A percentile compares a stretch with the other conserved stretches of the same genome.
Evolutionary conservation across 768 basidiomycete species (phyloP).

Genomic region (Suillus subaureus): DNA sequence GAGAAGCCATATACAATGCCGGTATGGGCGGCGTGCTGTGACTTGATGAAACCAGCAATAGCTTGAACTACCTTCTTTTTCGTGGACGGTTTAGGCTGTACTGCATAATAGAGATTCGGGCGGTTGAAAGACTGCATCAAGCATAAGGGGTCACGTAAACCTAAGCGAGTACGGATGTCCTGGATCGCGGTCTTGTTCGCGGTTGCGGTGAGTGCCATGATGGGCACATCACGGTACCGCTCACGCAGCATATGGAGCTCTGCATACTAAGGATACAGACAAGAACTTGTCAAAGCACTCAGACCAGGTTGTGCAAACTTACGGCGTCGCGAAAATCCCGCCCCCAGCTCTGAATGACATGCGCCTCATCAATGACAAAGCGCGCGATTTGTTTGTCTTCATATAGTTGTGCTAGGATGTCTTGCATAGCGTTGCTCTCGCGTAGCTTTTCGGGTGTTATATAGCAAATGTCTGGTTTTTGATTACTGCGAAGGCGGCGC

Average conservation of each 20-base stretch:
- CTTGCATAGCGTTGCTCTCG: constrained; percentile 56
- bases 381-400: constrained; percentile 63
- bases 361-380: constrained; percentile 96
- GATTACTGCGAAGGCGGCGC: no score
- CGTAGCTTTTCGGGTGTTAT: constrained; percentile 64
- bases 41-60: constrained; percentile 70
- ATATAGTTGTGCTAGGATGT: constrained; percentile 62
- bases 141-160: constrained; percentile 55
- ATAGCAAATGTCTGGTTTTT: no score
- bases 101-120: constrained; percentile 80
- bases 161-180: constrained; percentile 77
- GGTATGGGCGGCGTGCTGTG: constrained; percentile 54
- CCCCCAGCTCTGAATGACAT: constrained; percentile 94
- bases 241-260: constrained; percentile 67
- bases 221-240: constrained; percentile 78
- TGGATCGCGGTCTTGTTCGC: constrained; percentile 77
- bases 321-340: constrained; percentile 89
- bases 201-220: constrained; percentile 97
- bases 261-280: constrained; percentile 54
- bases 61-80: constrained; percentile 50
- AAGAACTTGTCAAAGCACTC: background rate
- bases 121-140: constrained; percentile 91
- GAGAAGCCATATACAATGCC: constrained; percentile 88
- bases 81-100: constrained; percentile 51
- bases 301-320: constrained; percentile 27